Percentiles rank a stretch among this genome's conserved stretches.
These are phyloP conservation scores for Lipomyces spencermartinsiae DNA, from an alignment of 805 yeast species.

Conservation along the genomic window DNA sequence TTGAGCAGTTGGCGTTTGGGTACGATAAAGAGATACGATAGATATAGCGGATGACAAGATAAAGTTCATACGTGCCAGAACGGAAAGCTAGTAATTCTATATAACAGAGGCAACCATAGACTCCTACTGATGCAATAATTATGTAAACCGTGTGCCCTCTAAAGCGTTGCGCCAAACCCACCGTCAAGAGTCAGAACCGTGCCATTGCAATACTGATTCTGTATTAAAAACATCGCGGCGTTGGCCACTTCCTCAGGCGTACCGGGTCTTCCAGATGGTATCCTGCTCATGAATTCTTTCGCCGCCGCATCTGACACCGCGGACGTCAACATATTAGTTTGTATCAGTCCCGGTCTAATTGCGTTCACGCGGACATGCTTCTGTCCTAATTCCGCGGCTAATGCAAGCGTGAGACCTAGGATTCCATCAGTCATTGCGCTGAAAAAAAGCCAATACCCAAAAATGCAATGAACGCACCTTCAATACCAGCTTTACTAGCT, in stretches of 20 bases:
- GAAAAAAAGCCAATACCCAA: not conserved
- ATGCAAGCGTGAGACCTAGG: constrained; percentile 59
- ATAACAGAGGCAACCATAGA: not conserved
- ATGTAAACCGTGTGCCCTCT: not conserved
- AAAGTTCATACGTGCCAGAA: not conserved
- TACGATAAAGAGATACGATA: not conserved
- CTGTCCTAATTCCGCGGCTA: constrained; percentile 65
- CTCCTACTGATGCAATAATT: not conserved
- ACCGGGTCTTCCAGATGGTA: constrained; percentile 35
- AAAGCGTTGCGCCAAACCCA: constrained; percentile 25
- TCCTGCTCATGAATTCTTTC: constrained; percentile 17
- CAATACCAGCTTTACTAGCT: constrained; percentile 73
- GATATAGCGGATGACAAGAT: not conserved
- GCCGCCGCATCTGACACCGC: constrained; percentile 5
- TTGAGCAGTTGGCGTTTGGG: not conserved
- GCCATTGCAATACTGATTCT: constrained; percentile 39
- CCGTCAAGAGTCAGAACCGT: constrained; percentile 37
- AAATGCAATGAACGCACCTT: constrained; percentile 36
- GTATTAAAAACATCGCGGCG: constrained; percentile 38
- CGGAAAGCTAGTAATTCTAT: not conserved
- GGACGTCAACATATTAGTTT: constrained; percentile 62
- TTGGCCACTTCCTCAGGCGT: constrained; percentile 38
- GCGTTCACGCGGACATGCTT: constrained; percentile 65
- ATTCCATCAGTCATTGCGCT: not conserved
- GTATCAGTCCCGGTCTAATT: constrained; percentile 69